These are phyloP conservation scores for Castanospermum australe DNA, from an alignment of 306 rosid species.

Conservation along the genomic window DNA sequence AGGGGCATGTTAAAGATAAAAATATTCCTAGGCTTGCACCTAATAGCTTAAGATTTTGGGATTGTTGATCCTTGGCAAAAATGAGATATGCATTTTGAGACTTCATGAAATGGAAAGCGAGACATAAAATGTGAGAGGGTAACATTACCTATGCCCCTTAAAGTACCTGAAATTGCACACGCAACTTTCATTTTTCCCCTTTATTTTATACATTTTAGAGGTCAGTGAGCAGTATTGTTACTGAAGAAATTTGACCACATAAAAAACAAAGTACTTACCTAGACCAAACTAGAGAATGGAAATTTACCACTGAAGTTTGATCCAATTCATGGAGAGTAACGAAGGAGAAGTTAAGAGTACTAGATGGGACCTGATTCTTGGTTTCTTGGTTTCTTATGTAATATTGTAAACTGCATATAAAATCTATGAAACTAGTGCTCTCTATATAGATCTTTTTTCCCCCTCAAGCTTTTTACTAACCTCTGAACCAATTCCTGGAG, in stretches of 20 bases:
- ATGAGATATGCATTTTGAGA: neutral
- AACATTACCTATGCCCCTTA: neutral
- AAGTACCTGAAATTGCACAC: neutral
- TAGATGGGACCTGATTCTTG: neutral
- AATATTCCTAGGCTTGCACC: too few relatives aligned
- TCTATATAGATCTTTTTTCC: neutral
- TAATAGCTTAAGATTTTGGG: too few relatives aligned
- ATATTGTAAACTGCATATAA: neutral
- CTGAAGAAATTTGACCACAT: neutral
- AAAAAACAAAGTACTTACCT: neutral
- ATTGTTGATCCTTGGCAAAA: too few relatives aligned
- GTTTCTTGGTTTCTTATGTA: neutral
- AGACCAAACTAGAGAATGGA: neutral
- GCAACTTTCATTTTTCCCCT: neutral
- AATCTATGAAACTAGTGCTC: neutral
- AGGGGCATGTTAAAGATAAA: too few relatives aligned
- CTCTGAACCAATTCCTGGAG: constrained; percentile 96
- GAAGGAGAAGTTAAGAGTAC: neutral
- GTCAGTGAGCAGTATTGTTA: neutral
- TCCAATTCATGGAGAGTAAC: neutral
- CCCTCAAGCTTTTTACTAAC: constrained; percentile 51
- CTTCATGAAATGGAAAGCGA: neutral
- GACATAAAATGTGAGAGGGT: neutral
- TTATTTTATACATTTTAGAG: neutral
- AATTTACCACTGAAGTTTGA: neutral